These are phyloP conservation scores for Mrakia frigida DNA, from an alignment of 768 basidiomycete genomes.

Conservation along the genomic window DNA sequence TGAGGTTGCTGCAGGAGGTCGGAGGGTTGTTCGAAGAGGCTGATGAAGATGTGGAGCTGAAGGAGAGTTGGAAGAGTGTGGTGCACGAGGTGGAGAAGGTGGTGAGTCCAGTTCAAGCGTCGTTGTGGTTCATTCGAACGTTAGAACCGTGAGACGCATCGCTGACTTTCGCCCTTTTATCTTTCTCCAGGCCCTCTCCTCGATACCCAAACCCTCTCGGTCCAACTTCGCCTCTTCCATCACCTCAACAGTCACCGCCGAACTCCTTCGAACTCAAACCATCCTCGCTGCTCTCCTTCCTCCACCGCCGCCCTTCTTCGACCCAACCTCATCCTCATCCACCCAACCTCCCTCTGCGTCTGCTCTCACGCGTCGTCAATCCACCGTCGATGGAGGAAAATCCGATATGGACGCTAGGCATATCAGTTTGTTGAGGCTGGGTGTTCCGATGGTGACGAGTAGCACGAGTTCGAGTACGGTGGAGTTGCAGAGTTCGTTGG, in stretches of 20 bases:
- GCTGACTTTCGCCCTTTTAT: background rate
- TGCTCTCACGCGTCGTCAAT: background rate
- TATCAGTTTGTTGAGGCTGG: background rate
- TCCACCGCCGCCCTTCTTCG: background rate
- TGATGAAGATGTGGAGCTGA: background rate
- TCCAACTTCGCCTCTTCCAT: background rate
- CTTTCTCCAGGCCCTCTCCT: background rate
- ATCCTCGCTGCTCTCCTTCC: conserved; percentile 11
- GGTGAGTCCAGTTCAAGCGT: conserved; percentile 10
- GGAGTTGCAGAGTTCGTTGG: background rate
- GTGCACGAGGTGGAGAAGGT: background rate
- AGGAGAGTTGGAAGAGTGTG: background rate
- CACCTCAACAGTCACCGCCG: background rate
- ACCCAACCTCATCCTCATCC: background rate
- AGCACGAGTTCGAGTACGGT: background rate
- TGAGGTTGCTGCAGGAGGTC: background rate
- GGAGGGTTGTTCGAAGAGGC: background rate
- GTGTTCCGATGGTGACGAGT: background rate
- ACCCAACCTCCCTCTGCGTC: background rate
- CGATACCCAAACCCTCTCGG: background rate
- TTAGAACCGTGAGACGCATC: background rate
- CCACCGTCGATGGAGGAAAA: background rate
- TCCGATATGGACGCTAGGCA: conserved; percentile 6
- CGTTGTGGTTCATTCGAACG: background rate
- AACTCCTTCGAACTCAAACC: conserved; percentile 15